phyloP scores from a whole-genome alignment of 306 rosid species.

The Vigna mungo region DNA sequence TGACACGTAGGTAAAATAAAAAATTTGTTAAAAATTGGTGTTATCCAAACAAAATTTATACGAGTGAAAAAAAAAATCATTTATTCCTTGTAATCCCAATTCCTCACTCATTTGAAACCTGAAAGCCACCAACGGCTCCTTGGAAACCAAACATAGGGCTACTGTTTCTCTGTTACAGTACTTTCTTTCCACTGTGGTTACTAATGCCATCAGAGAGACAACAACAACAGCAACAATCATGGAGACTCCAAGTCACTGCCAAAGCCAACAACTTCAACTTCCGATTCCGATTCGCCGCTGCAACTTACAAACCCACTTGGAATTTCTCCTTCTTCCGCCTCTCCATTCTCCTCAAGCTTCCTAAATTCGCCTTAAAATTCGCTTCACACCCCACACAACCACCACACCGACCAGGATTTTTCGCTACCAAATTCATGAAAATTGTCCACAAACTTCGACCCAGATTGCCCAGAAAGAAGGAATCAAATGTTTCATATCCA shows the following conservation, averaged over 20 bases:
- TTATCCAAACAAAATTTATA: too few species aligned
- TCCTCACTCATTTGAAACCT: neutral
- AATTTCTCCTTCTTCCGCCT: conserved; percentile 52
- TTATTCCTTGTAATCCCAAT: neutral
- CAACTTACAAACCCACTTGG: conserved; percentile 45
- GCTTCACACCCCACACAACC: conserved; percentile 48
- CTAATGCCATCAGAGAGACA: conserved; percentile 50
- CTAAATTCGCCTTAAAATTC: conserved; percentile 42
- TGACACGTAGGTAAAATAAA: too few species aligned
- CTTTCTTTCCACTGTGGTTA: neutral
- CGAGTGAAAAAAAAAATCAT: neutral
- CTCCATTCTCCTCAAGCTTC: conserved; percentile 59
- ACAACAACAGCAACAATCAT: conserved; percentile 52
- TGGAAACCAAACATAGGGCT: neutral
- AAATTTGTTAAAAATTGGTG: too few species aligned
- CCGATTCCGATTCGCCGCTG: conserved; percentile 54
- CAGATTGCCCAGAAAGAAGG: conserved; percentile 7
- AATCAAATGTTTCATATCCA: conserved; percentile 17
- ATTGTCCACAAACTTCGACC: conserved; percentile 43
- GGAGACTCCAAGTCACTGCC: conserved; percentile 57
- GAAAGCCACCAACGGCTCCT: neutral
- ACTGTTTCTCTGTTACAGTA: neutral
- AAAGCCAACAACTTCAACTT: conserved; percentile 58
- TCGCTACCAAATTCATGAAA: conserved; percentile 44
- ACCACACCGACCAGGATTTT: neutral